A percentile compares a stretch with the other conserved stretches of the same genome.
These are phyloP conservation scores for Closterium sp. DNA, from an alignment of 139 green algal genomes.

Conservation along the genomic window DNA sequence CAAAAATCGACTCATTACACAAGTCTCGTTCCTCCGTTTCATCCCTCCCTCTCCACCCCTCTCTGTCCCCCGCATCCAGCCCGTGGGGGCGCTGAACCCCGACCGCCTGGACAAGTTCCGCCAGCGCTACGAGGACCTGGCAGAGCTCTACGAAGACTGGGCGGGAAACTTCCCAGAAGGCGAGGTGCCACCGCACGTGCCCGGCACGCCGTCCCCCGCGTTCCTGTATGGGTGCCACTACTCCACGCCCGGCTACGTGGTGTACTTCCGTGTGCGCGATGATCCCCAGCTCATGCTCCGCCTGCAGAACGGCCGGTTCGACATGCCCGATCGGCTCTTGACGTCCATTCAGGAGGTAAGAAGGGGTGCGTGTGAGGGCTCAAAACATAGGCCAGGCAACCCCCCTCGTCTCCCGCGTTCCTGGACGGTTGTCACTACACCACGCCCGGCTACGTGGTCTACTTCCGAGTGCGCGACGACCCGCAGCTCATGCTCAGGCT, in stretches of 20 bases:
- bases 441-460: conserved; percentile 90
- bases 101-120: conserved; percentile 70
- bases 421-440: conserved; percentile 96
- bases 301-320: conserved; percentile 90
- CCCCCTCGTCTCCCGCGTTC: conserved; percentile 74
- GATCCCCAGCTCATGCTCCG: conserved; percentile 85
- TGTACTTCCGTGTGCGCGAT: conserved; percentile 87
- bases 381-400: no score
- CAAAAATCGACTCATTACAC: no score
- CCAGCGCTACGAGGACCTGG: conserved; percentile 70
- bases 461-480: conserved; percentile 81
- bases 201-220: conserved; percentile 58
- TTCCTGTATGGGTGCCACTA: conserved; percentile 97
- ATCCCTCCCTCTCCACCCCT: no score
- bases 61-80: conserved; percentile 67
- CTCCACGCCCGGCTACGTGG: conserved; percentile 87
- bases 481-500: conserved; percentile 88
- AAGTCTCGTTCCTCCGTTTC: no score
- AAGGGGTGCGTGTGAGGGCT: background rate
- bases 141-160: conserved; percentile 36
- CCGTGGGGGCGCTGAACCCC: conserved; percentile 85
- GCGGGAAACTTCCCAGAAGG: background rate
- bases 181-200: background rate
- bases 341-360: background rate
- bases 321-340: conserved; percentile 56